Conservation (phyloP, 345 rosid genomes). For the Litchi chinensis region DNA sequence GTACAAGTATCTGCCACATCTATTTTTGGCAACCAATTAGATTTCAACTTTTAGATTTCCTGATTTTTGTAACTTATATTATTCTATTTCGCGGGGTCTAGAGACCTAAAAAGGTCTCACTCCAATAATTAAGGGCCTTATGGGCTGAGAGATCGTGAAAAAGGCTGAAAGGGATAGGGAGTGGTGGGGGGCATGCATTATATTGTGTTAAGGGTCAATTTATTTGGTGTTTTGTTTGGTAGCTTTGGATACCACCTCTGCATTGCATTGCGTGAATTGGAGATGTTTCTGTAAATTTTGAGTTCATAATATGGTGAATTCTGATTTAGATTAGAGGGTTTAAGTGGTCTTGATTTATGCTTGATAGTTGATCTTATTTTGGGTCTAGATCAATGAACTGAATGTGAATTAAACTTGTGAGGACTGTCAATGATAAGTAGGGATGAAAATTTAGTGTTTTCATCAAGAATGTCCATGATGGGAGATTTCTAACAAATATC, state of each 20-base stretch:
- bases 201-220: background rate
- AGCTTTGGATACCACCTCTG: background rate
- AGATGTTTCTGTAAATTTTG: too few species aligned
- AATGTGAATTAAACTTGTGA: too few species aligned
- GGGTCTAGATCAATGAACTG: too few species aligned
- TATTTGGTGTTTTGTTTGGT: too few species aligned
- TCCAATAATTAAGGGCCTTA: slow-evolving; percentile 1
- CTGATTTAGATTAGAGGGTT: too few species aligned
- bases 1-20: slow-evolving; percentile 50
- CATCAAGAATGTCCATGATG: too few species aligned
- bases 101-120: slow-evolving; percentile 15
- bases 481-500: too few species aligned
- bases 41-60: slow-evolving; percentile 56
- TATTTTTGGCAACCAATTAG: slow-evolving; percentile 54
- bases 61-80: slow-evolving; percentile 22
- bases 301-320: too few species aligned
- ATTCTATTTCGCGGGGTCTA: slow-evolving; percentile 5
- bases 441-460: too few species aligned
- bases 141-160: slow-evolving; percentile 27
- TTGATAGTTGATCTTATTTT: too few species aligned
- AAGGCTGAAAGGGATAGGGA: slow-evolving; percentile 23
- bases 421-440: too few species aligned
- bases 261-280: background rate
- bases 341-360: too few species aligned
- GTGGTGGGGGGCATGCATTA: slow-evolving; percentile 1